phyloP scores from a whole-genome alignment of 2,329 filamentous ascomycete species.

The Pyrenophora teres region DNA sequence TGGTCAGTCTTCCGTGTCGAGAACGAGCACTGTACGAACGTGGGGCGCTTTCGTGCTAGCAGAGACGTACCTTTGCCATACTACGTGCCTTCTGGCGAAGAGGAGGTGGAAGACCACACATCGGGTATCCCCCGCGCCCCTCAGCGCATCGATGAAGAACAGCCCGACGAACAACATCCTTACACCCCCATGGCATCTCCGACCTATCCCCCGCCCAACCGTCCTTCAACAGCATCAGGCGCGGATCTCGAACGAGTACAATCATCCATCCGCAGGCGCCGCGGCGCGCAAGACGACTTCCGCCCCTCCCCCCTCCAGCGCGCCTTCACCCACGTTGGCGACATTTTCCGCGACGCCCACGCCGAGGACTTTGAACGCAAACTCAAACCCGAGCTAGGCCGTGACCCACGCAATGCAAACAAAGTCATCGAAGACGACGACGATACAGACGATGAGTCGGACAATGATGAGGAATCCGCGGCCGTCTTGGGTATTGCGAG shows the following conservation, averaged over 20 bases:
- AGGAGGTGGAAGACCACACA: conserved; percentile 6
- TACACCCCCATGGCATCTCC: neutral
- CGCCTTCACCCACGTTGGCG: conserved; percentile 61
- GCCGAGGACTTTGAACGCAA: conserved; percentile 90
- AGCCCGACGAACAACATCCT: conserved; percentile 13
- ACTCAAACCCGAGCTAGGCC: conserved; percentile 57
- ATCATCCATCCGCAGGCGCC: conserved; percentile 24
- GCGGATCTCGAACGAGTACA: conserved; percentile 23
- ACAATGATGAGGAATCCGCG: conserved; percentile 5
- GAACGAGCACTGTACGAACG: conserved; percentile 88
- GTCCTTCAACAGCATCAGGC: conserved; percentile 17
- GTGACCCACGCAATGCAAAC: conserved; percentile 31
- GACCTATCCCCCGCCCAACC: conserved; percentile 16
- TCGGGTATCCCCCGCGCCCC: conserved; percentile 9
- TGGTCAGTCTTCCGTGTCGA: conserved; percentile 95
- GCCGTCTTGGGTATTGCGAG: neutral
- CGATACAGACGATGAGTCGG: conserved; percentile 23
- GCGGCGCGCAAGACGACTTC: conserved; percentile 22
- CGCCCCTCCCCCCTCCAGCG: conserved; percentile 44
- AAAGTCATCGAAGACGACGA: conserved; percentile 39
- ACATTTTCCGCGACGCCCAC: conserved; percentile 81
- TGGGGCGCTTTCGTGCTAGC: conserved; percentile 85
- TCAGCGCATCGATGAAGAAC: conserved; percentile 40
- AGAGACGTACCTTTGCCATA: conserved; percentile 89
- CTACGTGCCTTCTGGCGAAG: conserved; percentile 48